A percentile compares a stretch with the other conserved stretches of the same genome.
These are phyloP conservation scores for Pythium scleroteichum DNA, from an alignment of 352 stramenopile genomes.

Conservation along the genomic window DNA sequence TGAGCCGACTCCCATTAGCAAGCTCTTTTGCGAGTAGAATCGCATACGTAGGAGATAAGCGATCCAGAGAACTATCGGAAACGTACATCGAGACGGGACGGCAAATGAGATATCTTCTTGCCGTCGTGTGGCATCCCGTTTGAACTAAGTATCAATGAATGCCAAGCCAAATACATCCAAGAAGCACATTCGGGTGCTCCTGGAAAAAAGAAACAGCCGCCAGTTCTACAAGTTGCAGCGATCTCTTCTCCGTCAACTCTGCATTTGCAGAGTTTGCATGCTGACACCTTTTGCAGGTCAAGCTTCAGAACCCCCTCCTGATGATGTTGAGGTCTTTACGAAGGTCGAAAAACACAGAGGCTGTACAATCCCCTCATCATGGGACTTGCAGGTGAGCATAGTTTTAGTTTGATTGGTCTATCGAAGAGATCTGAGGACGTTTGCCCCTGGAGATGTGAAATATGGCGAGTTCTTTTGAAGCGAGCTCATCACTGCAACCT, in stretches of 20 bases:
- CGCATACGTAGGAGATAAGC: no score
- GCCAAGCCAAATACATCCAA: constrained; percentile 33
- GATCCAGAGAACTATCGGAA: no score
- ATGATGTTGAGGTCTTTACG: constrained; percentile 89
- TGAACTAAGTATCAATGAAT: no score
- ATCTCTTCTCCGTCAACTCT: constrained; percentile 72
- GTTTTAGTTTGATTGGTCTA: constrained; percentile 67
- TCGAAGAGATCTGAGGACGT: constrained; percentile 61
- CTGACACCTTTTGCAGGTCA: constrained; percentile 69
- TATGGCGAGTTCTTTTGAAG: constrained; percentile 31
- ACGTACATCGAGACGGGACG: no score
- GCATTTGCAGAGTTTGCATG: constrained; percentile 79
- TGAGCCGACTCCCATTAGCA: no score
- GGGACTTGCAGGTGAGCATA: constrained; percentile 77
- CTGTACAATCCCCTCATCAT: constrained; percentile 77
- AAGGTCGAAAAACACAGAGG: constrained; percentile 89
- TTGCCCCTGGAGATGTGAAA: constrained; percentile 84
- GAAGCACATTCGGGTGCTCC: constrained; percentile 54
- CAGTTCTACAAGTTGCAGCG: constrained; percentile 90
- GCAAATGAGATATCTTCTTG: constrained; percentile 64
- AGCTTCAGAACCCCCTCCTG: constrained; percentile 81
- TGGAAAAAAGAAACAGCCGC: constrained; percentile 77
- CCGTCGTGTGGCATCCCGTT: no score
- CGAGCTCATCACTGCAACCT: neutral
- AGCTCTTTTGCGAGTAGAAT: no score